Evolutionary conservation across 2,329 filamentous ascomycete genomes (phyloP).

Genomic region (Orbilia blumenaviensis): DNA sequence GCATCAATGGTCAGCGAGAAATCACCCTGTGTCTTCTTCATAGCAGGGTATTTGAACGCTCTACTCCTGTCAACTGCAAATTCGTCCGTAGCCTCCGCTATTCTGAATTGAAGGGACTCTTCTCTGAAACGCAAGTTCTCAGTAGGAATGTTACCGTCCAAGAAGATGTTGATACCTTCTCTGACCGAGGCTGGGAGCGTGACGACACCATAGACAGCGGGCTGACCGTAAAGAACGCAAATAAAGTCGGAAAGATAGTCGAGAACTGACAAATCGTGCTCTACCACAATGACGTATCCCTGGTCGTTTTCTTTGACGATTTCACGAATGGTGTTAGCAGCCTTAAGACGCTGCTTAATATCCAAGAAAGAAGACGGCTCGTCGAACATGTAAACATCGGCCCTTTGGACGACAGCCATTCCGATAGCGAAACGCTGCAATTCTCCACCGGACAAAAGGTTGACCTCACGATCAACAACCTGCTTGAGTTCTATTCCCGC

Average conservation of each 20-base stretch:
- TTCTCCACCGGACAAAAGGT: conserved; percentile 92
- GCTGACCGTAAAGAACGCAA: conserved; percentile 94
- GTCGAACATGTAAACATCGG: conserved; percentile 99
- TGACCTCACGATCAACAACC: conserved; percentile 90
- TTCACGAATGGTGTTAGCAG: conserved; percentile 89
- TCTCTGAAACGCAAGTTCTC: conserved; percentile 99
- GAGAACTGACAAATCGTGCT: conserved; percentile 97
- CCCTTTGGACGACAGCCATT: conserved; percentile 92
- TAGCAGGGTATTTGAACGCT: conserved; percentile 84
- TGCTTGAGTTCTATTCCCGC: conserved; percentile 75
- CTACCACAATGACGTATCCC: conserved; percentile 91
- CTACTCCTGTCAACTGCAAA: conserved; percentile 84
- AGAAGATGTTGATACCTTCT: conserved; percentile 99
- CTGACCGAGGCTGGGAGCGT: conserved; percentile 94
- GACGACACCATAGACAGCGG: conserved; percentile 96
- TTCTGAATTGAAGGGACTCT: conserved; percentile 93
- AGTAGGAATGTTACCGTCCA: conserved; percentile 96
- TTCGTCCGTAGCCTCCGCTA: conserved; percentile 88
- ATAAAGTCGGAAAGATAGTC: conserved; percentile 99
- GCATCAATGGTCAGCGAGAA: conserved; percentile 84
- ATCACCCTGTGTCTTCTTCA: conserved; percentile 90
- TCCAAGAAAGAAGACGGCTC: conserved; percentile 98
- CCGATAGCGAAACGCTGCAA: conserved; percentile 97
- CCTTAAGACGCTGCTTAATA: conserved; percentile 97
- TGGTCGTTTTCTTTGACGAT: conserved; percentile 81